Conservation (phyloP, 768 basidiomycete species). For the Naganishia randhawae region DNA sequence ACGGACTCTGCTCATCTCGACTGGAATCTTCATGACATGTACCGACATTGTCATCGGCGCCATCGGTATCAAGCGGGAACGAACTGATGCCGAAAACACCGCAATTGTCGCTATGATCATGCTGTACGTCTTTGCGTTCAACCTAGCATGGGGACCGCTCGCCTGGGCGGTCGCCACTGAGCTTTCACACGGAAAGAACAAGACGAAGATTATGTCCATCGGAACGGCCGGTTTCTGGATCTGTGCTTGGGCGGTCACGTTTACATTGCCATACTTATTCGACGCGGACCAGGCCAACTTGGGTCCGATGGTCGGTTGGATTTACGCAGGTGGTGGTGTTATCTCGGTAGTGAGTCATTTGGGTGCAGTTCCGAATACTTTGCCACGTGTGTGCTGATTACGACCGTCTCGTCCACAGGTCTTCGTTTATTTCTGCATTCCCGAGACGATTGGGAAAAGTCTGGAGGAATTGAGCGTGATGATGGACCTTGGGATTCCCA, state of each 20-base stretch:
- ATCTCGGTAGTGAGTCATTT: constrained; percentile 35
- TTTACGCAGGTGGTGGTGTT: constrained; percentile 39
- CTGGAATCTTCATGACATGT: constrained; percentile 47
- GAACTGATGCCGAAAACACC: constrained; percentile 39
- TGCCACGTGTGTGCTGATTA: not conserved
- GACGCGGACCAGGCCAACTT: constrained; percentile 38
- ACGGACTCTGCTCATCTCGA: constrained; percentile 43
- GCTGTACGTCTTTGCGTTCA: constrained; percentile 50
- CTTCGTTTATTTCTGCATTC: constrained; percentile 47
- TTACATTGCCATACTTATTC: constrained; percentile 50
- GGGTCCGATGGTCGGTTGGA: constrained; percentile 48
- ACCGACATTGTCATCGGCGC: constrained; percentile 44
- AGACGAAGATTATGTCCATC: constrained; percentile 47
- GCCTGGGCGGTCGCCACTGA: constrained; percentile 34
- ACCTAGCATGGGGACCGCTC: constrained; percentile 32
- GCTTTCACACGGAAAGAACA: constrained; percentile 43
- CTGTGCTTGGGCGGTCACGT: constrained; percentile 48
- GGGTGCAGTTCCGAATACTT: not conserved
- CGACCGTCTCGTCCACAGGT: constrained; percentile 30
- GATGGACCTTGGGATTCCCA: constrained; percentile 42
- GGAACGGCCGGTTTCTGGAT: constrained; percentile 52
- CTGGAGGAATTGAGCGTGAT: constrained; percentile 37
- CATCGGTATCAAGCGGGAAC: constrained; percentile 35
- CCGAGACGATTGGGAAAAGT: constrained; percentile 44
- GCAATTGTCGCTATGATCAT: constrained; percentile 49